phyloP scores from a whole-genome alignment of 1,139 yeast species.

The Hansenula lynferdii region DNA sequence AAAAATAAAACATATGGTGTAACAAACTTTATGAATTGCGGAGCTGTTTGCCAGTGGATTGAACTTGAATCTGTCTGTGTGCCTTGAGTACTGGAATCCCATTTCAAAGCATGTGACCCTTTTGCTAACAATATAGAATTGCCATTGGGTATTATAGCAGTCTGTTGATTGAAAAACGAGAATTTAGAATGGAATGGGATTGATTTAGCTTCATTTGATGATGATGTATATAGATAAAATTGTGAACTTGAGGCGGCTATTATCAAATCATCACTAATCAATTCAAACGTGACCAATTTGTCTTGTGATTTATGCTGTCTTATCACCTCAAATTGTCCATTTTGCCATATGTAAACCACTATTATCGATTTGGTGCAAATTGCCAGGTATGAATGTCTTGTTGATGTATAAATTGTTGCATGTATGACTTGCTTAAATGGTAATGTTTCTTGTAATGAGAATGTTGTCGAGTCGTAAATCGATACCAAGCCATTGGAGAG shows the following conservation, averaged over 20 bases:
- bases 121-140: conserved; percentile 11
- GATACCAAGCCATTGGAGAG: not conserved
- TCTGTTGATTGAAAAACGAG: conserved; percentile 4
- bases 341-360: not conserved
- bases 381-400: not conserved
- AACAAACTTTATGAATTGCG: conserved; percentile 31
- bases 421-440: conserved; percentile 3
- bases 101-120: conserved; percentile 21
- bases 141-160: not conserved
- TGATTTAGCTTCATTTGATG: not conserved
- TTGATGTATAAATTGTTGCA: not conserved
- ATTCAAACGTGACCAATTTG: not conserved
- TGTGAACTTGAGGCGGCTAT: not conserved
- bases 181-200: conserved; percentile 1
- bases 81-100: conserved; percentile 15
- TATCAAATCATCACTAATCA: conserved; percentile 1
- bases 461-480: conserved; percentile 2
- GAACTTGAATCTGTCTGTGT: conserved; percentile 13
- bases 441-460: conserved; percentile 3
- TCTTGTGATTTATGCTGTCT: conserved; percentile 1
- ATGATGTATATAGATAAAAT: not conserved
- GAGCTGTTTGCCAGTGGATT: conserved; percentile 27
- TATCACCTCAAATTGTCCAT: conserved; percentile 4
- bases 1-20: conserved; percentile 45
- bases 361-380: conserved; percentile 3